Conservation (phyloP, 345 rosid species). For the Eucalyptus coolabah region DNA sequence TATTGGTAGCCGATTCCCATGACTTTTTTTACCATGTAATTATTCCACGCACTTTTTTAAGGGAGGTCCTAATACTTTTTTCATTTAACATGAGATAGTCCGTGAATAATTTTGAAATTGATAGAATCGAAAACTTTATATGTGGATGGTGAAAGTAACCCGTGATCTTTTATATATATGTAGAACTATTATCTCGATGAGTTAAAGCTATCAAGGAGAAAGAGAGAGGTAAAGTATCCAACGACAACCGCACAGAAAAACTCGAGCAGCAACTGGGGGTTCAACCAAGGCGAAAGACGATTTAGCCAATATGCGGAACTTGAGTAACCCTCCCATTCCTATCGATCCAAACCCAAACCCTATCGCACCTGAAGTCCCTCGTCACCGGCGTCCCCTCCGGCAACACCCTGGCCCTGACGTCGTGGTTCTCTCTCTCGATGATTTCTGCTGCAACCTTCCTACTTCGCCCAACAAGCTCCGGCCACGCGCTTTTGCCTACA, state of each 20-base stretch:
- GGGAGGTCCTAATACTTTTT: not conserved
- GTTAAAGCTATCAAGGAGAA: not conserved
- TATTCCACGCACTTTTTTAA: not conserved
- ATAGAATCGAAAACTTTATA: not conserved
- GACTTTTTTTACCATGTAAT: not conserved
- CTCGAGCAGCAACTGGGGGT: not conserved
- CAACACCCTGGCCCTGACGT: not conserved
- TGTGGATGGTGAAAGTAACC: not conserved
- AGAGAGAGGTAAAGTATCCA: not conserved
- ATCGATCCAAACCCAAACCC: not conserved
- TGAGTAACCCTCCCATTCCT: not conserved
- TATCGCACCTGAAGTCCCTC: not conserved
- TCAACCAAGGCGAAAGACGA: not conserved
- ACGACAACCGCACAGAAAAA: not conserved
- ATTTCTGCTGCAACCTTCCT: not conserved
- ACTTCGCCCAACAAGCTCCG: not conserved
- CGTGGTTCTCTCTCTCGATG: not conserved
- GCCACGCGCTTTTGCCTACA: not conserved
- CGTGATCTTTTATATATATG: not conserved
- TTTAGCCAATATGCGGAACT: not conserved
- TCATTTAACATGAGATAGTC: not conserved
- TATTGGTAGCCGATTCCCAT: not conserved
- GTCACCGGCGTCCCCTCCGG: not conserved
- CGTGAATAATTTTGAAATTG: not conserved
- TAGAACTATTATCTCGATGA: not conserved